Evolutionary conservation across 371 early-diverging fungal genomes (phyloP).

Genomic region (Paramicrosporidium saccamoebae): DNA sequence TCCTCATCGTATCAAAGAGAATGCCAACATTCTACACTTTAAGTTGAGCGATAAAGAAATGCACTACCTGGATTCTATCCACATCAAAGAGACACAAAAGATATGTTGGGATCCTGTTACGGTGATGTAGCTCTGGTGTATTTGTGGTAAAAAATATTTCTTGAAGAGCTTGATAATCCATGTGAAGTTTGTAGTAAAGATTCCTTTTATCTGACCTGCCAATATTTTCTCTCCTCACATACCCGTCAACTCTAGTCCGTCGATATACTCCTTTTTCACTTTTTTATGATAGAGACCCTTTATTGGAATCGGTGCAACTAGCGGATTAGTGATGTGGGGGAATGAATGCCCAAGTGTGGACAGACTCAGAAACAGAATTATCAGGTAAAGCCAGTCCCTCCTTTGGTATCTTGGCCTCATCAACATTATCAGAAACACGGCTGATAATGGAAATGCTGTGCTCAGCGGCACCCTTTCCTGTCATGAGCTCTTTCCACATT

Average conservation of each 20-base stretch:
- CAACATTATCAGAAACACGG: conserved; percentile 1
- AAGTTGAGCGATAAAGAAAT: conserved; percentile 15
- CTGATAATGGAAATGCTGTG: conserved; percentile 26
- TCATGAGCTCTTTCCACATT: conserved; percentile 67
- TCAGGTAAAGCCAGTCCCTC: not conserved
- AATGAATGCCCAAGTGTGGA: conserved; percentile 1
- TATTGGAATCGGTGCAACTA: too few relatives aligned
- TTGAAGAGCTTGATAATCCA: not conserved
- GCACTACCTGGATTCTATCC: conserved; percentile 10
- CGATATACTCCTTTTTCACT: too few relatives aligned
- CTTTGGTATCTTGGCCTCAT: conserved; percentile 2
- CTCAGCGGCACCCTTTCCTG: conserved; percentile 13
- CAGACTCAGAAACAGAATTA: conserved; percentile 1
- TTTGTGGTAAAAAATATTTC: conserved; percentile 3
- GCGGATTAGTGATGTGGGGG: too few relatives aligned
- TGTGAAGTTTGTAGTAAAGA: conserved; percentile 1
- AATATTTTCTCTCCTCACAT: conserved; percentile 2
- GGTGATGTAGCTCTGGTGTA: conserved; percentile 2
- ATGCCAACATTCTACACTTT: conserved; percentile 10
- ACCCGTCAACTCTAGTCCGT: too few relatives aligned
- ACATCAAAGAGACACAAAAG: conserved; percentile 5
- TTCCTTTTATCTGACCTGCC: not conserved
- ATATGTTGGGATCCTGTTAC: conserved; percentile 36
- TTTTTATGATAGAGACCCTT: too few relatives aligned
- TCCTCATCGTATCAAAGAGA: conserved; percentile 12